Base-by-base conservation (phyloP, 176 grass and related monocot genomes). In the Oryza punctata region DNA sequence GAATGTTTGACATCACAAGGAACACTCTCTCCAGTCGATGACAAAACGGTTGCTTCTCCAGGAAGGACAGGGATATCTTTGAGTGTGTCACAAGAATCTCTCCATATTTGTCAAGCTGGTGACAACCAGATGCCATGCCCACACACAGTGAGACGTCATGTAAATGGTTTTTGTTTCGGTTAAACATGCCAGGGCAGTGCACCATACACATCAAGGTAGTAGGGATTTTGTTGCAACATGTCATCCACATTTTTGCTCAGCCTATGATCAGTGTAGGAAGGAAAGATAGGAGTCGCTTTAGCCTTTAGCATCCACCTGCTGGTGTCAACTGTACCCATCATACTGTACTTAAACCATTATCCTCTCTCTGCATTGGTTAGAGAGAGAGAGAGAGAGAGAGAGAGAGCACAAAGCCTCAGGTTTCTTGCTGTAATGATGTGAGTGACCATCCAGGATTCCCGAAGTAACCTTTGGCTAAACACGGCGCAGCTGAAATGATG, bases 151-250 rank as follows among this genome's bases (percentile, higher is more conserved):
- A 38, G 30, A 21, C 54, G 64, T 81, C 8, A 9, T 86, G 88
- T 81, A 85, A 73, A 86, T 78, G 45, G 14, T 16, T 70, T 77
- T 12, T n/a, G 52, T n/a, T 21, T 57, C 6, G 47, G 11, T 45
- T 68, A 24, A 65, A 65, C 16, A 70, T 77, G 38, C 7, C 45
- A 14, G 16, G 50, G 50, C 19, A 14, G 16, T 16, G 50, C 19
- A 57, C 52, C 52, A 57, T 15, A 57, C 65, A 81, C 60, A 78
- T 63, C 38, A 72, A 76, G 15, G 27, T 38, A 38, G 23, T 37
- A 44, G 54, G 57, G 14, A 72, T 82, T 85, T 86, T 82, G 79
- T 47, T 71, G 83, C 45, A 4, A n/a, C 4, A 41, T 24, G 52
- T 57, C 52, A 57, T 19, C 32, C 30, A 40, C 52, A 24, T 63